Conservation (phyloP, 2,329 filamentous ascomycete species). For the Phaeophleospora eucalypticola region DNA sequence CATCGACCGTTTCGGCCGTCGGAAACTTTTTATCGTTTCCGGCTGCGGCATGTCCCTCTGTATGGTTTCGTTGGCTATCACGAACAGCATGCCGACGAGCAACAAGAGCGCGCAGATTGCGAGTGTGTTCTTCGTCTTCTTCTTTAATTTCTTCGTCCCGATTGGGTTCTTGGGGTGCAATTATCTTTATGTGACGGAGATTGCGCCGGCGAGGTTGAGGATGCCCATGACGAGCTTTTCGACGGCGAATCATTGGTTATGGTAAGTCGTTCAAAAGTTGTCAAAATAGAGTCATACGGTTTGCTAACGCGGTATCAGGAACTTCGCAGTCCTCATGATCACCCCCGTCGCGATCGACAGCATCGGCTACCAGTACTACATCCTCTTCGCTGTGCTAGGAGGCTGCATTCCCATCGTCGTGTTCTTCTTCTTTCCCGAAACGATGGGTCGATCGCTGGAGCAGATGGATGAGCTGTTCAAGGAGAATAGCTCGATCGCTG, state of each 20-base stretch:
- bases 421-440: constrained; percentile 53
- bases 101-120: constrained; percentile 49
- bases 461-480: constrained; percentile 41
- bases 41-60: constrained; percentile 52
- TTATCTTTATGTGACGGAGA: constrained; percentile 58
- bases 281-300: no score
- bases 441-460: constrained; percentile 49
- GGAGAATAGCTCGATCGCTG: constrained; percentile 26
- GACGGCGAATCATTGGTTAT: constrained; percentile 53
- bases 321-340: constrained; percentile 45
- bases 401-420: constrained; percentile 47
- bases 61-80: constrained; percentile 53
- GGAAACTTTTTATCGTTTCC: constrained; percentile 50
- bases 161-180: constrained; percentile 58
- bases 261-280: constrained; percentile 46
- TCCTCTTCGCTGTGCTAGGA: constrained; percentile 48
- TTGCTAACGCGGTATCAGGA: constrained; percentile 34
- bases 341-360: constrained; percentile 47
- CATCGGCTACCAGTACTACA: constrained; percentile 52
- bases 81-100: constrained; percentile 46
- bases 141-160: constrained; percentile 59
- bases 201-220: constrained; percentile 50
- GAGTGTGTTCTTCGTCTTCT: constrained; percentile 54
- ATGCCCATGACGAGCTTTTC: constrained; percentile 55
- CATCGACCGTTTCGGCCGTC: constrained; percentile 49